Evolutionary conservation across 169 alveolate genomes (phyloP).

Genomic region (Eimeria maxima): DNA sequence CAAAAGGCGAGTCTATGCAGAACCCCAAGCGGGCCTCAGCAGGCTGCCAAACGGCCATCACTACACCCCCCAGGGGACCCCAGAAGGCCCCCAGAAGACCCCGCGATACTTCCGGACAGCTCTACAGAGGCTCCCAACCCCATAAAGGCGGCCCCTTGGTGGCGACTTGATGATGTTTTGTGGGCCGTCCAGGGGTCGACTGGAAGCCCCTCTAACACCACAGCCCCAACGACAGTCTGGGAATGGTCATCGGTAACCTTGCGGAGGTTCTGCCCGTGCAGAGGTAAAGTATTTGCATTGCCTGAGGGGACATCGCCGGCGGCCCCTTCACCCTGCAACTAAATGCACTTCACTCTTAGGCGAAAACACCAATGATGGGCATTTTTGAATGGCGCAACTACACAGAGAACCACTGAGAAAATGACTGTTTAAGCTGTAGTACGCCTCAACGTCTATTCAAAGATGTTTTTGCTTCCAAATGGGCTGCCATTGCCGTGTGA

Average conservation of each 20-base stretch:
- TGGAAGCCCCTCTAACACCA: neutral
- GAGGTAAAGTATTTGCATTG: neutral
- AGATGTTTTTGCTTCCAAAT: neutral
- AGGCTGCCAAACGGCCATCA: neutral
- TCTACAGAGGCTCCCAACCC: no score
- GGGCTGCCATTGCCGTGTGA: neutral
- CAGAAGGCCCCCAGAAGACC: neutral
- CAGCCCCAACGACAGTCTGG: neutral
- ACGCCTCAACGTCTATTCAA: neutral
- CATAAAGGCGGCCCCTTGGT: no score
- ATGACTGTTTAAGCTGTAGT: neutral
- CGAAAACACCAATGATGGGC: neutral
- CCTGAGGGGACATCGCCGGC: neutral
- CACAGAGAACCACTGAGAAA: neutral
- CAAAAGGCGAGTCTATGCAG: neutral
- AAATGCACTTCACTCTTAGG: neutral
- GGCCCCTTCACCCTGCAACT: neutral
- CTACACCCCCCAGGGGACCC: neutral
- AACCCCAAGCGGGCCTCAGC: neutral
- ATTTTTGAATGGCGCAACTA: neutral
- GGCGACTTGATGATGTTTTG: neutral
- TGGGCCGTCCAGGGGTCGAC: neutral
- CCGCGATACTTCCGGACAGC: no score
- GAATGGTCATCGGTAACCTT: neutral
- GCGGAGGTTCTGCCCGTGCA: neutral